Conservation (phyloP, 2,329 filamentous ascomycete species). For the Purpureocillium lavendulum region DNA sequence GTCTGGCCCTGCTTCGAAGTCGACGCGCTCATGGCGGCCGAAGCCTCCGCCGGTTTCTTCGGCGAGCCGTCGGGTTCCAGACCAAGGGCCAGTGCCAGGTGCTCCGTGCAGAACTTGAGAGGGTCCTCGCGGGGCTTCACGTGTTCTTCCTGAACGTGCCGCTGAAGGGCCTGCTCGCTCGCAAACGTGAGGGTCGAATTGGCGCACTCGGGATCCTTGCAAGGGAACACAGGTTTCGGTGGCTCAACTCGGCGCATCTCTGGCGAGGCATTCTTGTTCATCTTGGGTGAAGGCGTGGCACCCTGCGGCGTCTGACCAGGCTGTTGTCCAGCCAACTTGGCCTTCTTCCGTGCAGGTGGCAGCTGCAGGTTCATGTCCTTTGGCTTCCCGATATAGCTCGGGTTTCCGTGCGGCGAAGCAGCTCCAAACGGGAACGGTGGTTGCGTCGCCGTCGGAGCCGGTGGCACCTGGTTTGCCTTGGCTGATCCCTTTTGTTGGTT, state of each 20-base stretch:
- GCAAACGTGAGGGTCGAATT: slow-evolving; percentile 39
- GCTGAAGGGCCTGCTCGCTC: slow-evolving; percentile 43
- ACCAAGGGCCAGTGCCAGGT: slow-evolving; percentile 38
- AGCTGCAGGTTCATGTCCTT: slow-evolving; percentile 47
- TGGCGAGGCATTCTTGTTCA: slow-evolving; percentile 37
- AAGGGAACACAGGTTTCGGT: slow-evolving; percentile 36
- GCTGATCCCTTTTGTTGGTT: slow-evolving; percentile 27
- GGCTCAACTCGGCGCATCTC: slow-evolving; percentile 29
- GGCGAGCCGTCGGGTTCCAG: slow-evolving; percentile 41
- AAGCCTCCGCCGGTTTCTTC: slow-evolving; percentile 23
- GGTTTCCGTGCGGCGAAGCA: slow-evolving; percentile 51
- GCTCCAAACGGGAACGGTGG: slow-evolving; percentile 49
- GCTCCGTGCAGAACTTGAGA: slow-evolving; percentile 41
- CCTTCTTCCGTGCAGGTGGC: slow-evolving; percentile 50
- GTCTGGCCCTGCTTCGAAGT: slow-evolving; percentile 41
- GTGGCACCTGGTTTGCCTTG: slow-evolving; percentile 41
- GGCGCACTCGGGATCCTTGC: slow-evolving; percentile 48
- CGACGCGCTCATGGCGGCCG: slow-evolving; percentile 30
- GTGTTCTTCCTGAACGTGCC: slow-evolving; percentile 52
- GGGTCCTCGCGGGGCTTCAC: slow-evolving; percentile 47
- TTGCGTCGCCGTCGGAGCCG: slow-evolving; percentile 48
- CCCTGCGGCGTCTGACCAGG: slow-evolving; percentile 30
- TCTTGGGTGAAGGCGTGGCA: slow-evolving; percentile 38
- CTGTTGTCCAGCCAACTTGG: slow-evolving; percentile 34
- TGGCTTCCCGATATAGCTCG: slow-evolving; percentile 43